phyloP scores from a whole-genome alignment of 2,329 filamentous ascomycete species.

The Botrytis deweyae region DNA sequence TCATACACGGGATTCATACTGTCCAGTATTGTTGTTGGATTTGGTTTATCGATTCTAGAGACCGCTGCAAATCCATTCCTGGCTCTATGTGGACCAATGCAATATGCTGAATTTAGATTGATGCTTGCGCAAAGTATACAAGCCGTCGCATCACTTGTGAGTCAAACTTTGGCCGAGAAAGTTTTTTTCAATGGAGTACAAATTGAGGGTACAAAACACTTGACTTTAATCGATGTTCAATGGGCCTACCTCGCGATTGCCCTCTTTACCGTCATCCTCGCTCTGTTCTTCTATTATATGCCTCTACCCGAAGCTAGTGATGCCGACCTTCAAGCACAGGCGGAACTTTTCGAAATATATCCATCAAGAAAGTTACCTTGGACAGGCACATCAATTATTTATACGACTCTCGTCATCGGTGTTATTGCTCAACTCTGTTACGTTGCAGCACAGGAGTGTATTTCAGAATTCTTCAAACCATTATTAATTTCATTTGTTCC shows the following conservation, averaged over 20 bases:
- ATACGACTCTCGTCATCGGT: constrained; percentile 61
- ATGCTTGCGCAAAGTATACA: constrained; percentile 76
- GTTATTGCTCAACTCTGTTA: constrained; percentile 78
- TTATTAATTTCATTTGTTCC: constrained; percentile 47
- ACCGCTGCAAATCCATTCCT: constrained; percentile 77
- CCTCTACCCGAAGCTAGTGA: constrained; percentile 58
- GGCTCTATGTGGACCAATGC: constrained; percentile 68
- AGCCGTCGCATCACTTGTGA: constrained; percentile 70
- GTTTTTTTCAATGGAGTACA: constrained; percentile 68
- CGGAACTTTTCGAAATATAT: constrained; percentile 31
- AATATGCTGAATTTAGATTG: constrained; percentile 72
- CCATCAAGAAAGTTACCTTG: constrained; percentile 27
- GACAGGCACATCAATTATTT: constrained; percentile 44
- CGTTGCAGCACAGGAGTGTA: constrained; percentile 68
- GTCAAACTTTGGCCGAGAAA: constrained; percentile 68
- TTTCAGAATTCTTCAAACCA: constrained; percentile 59
- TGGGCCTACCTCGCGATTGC: constrained; percentile 85
- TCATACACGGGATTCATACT: constrained; percentile 79
- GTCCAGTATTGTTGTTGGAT: constrained; percentile 71
- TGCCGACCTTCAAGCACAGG: constrained; percentile 53
- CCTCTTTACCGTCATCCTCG: constrained; percentile 68
- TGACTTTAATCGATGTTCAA: constrained; percentile 70
- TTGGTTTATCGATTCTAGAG: constrained; percentile 74
- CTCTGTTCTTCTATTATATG: constrained; percentile 67
- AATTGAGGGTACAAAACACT: constrained; percentile 35